These are phyloP conservation scores for Alternaria dauci DNA, from an alignment of 2,329 filamentous ascomycete species.

Conservation along the genomic window DNA sequence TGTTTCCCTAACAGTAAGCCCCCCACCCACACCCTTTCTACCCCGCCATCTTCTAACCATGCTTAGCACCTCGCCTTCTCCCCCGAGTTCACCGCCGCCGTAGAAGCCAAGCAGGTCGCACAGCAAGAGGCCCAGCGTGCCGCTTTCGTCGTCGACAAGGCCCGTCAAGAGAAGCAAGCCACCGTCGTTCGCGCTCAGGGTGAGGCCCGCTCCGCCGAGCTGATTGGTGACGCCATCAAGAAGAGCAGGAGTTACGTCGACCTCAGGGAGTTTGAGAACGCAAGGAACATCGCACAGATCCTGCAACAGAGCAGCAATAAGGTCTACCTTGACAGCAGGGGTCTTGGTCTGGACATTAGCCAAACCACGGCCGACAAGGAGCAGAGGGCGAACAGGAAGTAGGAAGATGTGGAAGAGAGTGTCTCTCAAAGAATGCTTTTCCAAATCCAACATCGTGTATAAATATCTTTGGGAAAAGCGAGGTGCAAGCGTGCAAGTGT, in stretches of 20 bases:
- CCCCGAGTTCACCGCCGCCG: slow-evolving; percentile 73
- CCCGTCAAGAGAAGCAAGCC: slow-evolving; percentile 98
- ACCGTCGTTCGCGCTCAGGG: slow-evolving; percentile 98
- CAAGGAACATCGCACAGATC: slow-evolving; percentile 84
- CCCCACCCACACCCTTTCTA: slow-evolving; percentile 34
- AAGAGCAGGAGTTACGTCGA: slow-evolving; percentile 98
- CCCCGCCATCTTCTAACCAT: slow-evolving; percentile 29
- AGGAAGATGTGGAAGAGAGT: neutral
- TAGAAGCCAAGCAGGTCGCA: slow-evolving; percentile 74
- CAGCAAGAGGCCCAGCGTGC: slow-evolving; percentile 95
- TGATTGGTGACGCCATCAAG: slow-evolving; percentile 99
- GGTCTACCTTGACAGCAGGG: slow-evolving; percentile 89
- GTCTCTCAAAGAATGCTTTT: neutral
- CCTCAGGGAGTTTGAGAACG: slow-evolving; percentile 97
- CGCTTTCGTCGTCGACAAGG: slow-evolving; percentile 98
- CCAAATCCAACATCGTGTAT: slow-evolving; percentile 32
- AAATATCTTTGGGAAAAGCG: slow-evolving; percentile 30
- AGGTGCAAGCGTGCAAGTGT: slow-evolving; percentile 28
- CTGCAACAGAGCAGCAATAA: slow-evolving; percentile 93
- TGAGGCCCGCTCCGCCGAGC: slow-evolving; percentile 96
- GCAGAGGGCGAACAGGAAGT: slow-evolving; percentile 41
- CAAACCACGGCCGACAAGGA: slow-evolving; percentile 54
- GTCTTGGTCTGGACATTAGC: slow-evolving; percentile 86
- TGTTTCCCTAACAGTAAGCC: slow-evolving; percentile 88
- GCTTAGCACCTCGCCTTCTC: slow-evolving; percentile 71